Conservation (phyloP, 257 asterid genomes). For the Solanum arcanum region DNA sequence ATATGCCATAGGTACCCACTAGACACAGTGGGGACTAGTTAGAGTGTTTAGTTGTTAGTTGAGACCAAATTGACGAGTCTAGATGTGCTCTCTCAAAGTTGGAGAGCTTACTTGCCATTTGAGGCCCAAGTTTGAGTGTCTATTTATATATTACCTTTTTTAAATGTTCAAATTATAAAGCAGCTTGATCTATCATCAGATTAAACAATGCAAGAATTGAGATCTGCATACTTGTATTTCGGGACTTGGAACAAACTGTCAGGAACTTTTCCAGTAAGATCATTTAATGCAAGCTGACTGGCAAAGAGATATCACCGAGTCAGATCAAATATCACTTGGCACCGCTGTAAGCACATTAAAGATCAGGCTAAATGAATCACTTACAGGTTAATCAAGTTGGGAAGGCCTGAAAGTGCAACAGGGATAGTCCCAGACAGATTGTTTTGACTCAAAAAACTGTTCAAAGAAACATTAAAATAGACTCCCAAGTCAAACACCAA, state of each 20-base stretch:
- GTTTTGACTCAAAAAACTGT: slow-evolving; percentile 74
- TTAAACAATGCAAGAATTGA: not conserved
- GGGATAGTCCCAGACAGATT: slow-evolving; percentile 68
- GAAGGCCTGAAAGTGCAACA: slow-evolving; percentile 59
- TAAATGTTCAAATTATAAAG: not conserved
- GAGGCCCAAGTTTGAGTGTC: not conserved
- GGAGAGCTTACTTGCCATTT: not conserved
- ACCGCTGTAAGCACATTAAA: not conserved
- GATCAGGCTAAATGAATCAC: slow-evolving; percentile 12
- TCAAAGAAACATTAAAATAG: not conserved
- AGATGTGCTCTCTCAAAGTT: not conserved
- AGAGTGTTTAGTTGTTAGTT: not conserved
- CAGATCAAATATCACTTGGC: not conserved
- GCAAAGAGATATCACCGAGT: not conserved
- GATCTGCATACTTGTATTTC: slow-evolving; percentile 10
- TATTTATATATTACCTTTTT: not conserved
- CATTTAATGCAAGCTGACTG: slow-evolving; percentile 81
- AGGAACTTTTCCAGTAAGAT: slow-evolving; percentile 66
- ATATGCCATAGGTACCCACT: not conserved
- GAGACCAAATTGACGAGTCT: not conserved
- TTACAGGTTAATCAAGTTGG: slow-evolving; percentile 52
- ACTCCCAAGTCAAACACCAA: not conserved
- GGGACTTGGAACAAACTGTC: slow-evolving; percentile 54
- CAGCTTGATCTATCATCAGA: not conserved
- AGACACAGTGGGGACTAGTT: not conserved